Conservation (phyloP, 2,329 filamentous ascomycete species). For the Ceratocystis ficicola region DNA sequence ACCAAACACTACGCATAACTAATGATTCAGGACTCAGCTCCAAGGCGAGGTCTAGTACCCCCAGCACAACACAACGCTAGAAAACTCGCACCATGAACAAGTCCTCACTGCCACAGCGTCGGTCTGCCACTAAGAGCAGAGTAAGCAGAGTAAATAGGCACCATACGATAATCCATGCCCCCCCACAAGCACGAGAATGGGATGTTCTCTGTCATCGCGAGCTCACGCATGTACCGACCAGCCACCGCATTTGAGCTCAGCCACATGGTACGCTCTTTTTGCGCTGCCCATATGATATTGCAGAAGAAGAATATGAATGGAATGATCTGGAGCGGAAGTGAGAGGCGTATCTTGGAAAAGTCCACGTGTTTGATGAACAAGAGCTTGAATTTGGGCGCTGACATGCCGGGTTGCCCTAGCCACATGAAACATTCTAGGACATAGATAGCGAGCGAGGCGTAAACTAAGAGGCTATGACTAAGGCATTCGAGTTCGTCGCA, state of each 20-base stretch:
- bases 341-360: conserved; percentile 1
- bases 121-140: too few species aligned
- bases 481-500: not conserved
- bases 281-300: not conserved
- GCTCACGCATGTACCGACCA: conserved; percentile 5
- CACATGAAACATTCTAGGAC: not conserved
- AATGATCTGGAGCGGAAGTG: not conserved
- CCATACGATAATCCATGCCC: not conserved
- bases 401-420: not conserved
- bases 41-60: too few species aligned
- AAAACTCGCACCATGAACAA: not conserved
- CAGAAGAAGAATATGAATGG: not conserved
- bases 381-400: not conserved
- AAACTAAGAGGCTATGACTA: not conserved
- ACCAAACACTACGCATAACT: too few species aligned
- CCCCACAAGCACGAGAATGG: not conserved
- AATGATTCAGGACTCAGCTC: not conserved
- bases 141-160: not conserved
- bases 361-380: not conserved
- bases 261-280: not conserved
- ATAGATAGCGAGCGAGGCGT: not conserved
- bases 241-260: not conserved
- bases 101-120: not conserved
- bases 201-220: not conserved
- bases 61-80: not conserved